These are phyloP conservation scores for Talaromyces sp. DNA, from an alignment of 2,329 filamentous ascomycete genomes.

Conservation along the genomic window DNA sequence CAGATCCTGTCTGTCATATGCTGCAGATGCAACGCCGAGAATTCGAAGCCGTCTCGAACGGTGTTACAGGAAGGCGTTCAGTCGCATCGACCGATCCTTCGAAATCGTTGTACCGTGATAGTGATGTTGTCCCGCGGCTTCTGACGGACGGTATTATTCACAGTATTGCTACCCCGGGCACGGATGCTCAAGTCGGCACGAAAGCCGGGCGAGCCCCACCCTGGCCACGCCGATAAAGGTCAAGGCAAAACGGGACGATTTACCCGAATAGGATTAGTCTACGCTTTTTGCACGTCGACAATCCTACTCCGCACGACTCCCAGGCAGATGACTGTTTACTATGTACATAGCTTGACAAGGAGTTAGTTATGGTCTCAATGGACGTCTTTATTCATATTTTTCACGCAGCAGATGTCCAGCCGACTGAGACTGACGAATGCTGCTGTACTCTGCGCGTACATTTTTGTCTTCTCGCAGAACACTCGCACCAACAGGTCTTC, in stretches of 20 bases:
- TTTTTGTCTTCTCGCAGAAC: background rate
- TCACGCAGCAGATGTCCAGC: background rate
- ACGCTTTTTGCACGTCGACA: background rate
- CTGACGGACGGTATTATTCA: too few relatives aligned
- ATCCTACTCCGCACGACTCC: background rate
- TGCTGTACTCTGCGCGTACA: background rate
- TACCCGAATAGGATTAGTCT: background rate
- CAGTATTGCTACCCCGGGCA: background rate
- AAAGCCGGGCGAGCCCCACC: background rate
- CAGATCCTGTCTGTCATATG: too few relatives aligned
- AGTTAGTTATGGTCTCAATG: too few relatives aligned
- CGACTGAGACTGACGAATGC: background rate
- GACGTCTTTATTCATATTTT: background rate
- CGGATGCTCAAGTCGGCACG: constrained; percentile 5
- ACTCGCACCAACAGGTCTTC: background rate
- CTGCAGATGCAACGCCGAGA: background rate
- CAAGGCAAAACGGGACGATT: constrained; percentile 2
- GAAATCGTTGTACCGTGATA: background rate
- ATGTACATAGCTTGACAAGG: too few relatives aligned
- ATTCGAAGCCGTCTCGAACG: background rate
- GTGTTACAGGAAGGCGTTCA: background rate
- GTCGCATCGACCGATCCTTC: background rate
- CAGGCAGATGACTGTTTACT: background rate
- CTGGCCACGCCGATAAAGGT: background rate
- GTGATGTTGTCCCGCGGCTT: background rate